Conservation (phyloP, 1,139 yeast species). For the Magnusiomyces fungicola region DNA sequence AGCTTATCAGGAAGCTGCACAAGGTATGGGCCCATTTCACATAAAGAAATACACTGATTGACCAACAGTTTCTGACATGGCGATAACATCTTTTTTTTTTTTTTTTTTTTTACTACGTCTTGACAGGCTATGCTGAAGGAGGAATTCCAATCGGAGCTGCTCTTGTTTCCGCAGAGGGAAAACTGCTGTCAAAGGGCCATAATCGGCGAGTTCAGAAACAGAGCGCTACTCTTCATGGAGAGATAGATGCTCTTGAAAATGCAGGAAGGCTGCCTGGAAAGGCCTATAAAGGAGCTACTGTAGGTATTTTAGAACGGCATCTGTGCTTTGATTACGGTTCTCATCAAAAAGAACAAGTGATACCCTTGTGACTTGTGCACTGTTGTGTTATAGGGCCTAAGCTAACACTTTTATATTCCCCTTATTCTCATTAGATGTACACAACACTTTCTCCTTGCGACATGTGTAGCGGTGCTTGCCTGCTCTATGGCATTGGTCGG, state of each 20-base stretch:
- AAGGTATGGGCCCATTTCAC: too few relatives aligned
- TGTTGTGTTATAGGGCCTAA: too few relatives aligned
- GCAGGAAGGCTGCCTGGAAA: slow-evolving; percentile 77
- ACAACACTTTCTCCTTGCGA: slow-evolving; percentile 89
- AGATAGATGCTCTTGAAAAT: slow-evolving; percentile 77
- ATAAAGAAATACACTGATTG: too few relatives aligned
- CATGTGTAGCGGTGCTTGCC: slow-evolving; percentile 92
- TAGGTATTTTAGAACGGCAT: too few relatives aligned
- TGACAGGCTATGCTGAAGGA: slow-evolving; percentile 63
- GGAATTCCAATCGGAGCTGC: slow-evolving; percentile 87
- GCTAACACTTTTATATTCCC: too few relatives aligned
- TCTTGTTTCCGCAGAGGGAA: slow-evolving; percentile 67
- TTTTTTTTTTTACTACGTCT: not conserved
- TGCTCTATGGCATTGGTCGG: slow-evolving; percentile 78
- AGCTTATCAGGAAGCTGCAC: not conserved
- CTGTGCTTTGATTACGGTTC: too few relatives aligned
- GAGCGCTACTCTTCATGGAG: slow-evolving; percentile 81
- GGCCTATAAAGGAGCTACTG: slow-evolving; percentile 44
- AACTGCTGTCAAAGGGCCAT: slow-evolving; percentile 78
- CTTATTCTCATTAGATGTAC: slow-evolving; percentile 61
- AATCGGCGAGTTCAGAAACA: slow-evolving; percentile 76
- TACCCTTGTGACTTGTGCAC: too few relatives aligned
- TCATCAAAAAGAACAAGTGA: too few relatives aligned
- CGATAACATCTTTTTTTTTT: slow-evolving; percentile 2
- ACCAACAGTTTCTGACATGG: not conserved